phyloP scores from a whole-genome alignment of 495 filamentous ascomycete species.

The Tricharina praecox region DNA sequence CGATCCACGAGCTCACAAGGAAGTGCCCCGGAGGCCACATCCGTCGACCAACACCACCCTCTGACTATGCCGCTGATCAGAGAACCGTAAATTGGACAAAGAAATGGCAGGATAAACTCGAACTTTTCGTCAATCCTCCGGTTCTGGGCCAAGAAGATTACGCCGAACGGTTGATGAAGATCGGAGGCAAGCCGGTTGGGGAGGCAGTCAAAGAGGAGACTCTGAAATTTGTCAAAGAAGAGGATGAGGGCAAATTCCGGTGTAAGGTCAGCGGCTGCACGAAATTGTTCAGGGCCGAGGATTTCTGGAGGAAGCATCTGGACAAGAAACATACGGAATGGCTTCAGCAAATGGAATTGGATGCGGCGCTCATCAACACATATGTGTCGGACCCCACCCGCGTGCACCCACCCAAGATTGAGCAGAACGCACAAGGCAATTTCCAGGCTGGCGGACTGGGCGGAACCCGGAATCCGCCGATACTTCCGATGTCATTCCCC shows the following conservation, averaged over 20 bases:
- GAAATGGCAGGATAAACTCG: slow-evolving; percentile 94
- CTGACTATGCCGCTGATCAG: slow-evolving; percentile 81
- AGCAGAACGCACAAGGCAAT: slow-evolving; percentile 66
- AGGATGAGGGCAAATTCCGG: slow-evolving; percentile 87
- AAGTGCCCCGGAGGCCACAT: slow-evolving; percentile 96
- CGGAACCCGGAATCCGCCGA: slow-evolving; percentile 14
- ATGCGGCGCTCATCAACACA: slow-evolving; percentile 79
- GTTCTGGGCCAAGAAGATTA: slow-evolving; percentile 65
- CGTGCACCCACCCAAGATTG: slow-evolving; percentile 92
- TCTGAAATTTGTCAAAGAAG: slow-evolving; percentile 77
- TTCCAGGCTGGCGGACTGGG: slow-evolving; percentile 17
- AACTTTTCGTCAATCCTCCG: slow-evolving; percentile 31
- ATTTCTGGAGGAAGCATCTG: slow-evolving; percentile 94
- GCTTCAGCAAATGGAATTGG: slow-evolving; percentile 59
- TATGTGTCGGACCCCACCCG: slow-evolving; percentile 90
- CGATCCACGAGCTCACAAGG: slow-evolving; percentile 80
- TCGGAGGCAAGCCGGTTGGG: slow-evolving; percentile 74
- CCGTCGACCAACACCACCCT: slow-evolving; percentile 56
- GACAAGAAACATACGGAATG: slow-evolving; percentile 91
- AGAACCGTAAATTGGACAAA: slow-evolving; percentile 98
- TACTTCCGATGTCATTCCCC: slow-evolving; percentile 17
- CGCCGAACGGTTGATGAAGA: slow-evolving; percentile 39
- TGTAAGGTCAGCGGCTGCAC: slow-evolving; percentile 92
- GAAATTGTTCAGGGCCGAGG: slow-evolving; percentile 91
- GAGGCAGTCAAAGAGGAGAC: slow-evolving; percentile 79